Evolutionary conservation across 306 rosid species (phyloP).

Genomic region (Vicia faba): DNA sequence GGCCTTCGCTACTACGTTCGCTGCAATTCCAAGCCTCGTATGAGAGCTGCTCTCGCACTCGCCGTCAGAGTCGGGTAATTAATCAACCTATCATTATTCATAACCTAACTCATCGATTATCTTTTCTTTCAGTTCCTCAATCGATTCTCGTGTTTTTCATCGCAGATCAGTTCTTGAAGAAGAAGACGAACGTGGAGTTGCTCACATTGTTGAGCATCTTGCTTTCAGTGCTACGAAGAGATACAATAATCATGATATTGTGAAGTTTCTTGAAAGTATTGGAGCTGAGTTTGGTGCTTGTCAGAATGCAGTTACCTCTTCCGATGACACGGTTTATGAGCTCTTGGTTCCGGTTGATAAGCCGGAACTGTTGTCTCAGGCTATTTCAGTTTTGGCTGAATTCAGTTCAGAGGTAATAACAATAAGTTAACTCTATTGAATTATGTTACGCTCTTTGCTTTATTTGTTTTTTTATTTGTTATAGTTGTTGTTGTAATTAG

Average conservation of each 20-base stretch:
- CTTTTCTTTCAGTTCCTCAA: background rate
- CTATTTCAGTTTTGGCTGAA: constrained; percentile 84
- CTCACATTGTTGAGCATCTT: constrained; percentile 96
- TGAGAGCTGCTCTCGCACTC: constrained; percentile 95
- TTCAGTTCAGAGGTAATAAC: constrained; percentile 83
- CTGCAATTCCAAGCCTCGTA: constrained; percentile 84
- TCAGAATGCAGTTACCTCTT: constrained; percentile 87
- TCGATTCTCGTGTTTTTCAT: background rate
- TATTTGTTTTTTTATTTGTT: background rate
- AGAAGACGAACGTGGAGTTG: constrained; percentile 96
- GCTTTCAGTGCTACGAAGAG: constrained; percentile 88
- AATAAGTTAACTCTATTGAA: too few relatives aligned
- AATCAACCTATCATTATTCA: background rate
- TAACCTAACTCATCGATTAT: background rate
- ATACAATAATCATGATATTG: constrained; percentile 83
- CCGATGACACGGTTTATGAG: constrained; percentile 89
- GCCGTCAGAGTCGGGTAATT: constrained; percentile 83
- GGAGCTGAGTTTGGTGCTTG: constrained; percentile 98
- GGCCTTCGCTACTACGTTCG: constrained; percentile 90
- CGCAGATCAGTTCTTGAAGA: constrained; percentile 95
- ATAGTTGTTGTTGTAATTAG: constrained; percentile 12
- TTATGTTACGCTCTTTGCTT: background rate
- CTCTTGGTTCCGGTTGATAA: constrained; percentile 91
- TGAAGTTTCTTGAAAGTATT: constrained; percentile 86
- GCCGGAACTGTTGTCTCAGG: constrained; percentile 80